phyloP scores from a whole-genome alignment of 257 asterid species.

The Solanum etuberosum region DNA sequence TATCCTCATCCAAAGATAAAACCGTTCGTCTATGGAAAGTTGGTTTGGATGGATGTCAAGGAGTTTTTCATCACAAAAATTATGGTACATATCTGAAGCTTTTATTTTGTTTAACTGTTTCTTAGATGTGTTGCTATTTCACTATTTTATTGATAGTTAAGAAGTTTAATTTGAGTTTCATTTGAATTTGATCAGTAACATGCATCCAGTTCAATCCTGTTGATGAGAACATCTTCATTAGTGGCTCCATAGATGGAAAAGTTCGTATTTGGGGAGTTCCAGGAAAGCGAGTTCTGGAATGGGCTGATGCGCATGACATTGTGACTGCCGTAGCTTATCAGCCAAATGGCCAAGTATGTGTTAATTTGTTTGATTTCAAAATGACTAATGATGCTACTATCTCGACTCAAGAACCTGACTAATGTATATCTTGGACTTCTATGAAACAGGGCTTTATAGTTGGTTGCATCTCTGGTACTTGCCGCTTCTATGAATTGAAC shows the following conservation, averaged over 20 bases:
- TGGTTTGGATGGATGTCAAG: slow-evolving; percentile 43
- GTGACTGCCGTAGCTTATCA: slow-evolving; percentile 72
- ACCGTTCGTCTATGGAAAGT: slow-evolving; percentile 68
- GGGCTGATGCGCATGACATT: slow-evolving; percentile 45
- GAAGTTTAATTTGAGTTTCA: not conserved
- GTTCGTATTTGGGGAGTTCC: slow-evolving; percentile 70
- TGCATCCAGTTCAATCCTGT: slow-evolving; percentile 76
- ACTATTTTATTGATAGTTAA: not conserved
- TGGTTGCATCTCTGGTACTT: slow-evolving; percentile 66
- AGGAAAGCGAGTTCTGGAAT: slow-evolving; percentile 48
- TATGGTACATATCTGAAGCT: slow-evolving; percentile 36
- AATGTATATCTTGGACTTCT: not conserved
- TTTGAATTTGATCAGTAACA: slow-evolving; percentile 43
- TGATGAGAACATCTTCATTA: slow-evolving; percentile 58
- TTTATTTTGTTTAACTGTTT: not conserved
- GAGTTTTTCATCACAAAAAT: slow-evolving; percentile 54
- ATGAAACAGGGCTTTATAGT: slow-evolving; percentile 53
- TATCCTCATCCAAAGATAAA: slow-evolving; percentile 67
- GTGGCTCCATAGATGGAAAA: slow-evolving; percentile 83
- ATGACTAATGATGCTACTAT: not conserved
- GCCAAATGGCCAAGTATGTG: slow-evolving; percentile 60
- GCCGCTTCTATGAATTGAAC: slow-evolving; percentile 56
- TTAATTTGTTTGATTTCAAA: not conserved
- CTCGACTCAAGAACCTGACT: not conserved
- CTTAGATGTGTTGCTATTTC: not conserved